Evolutionary conservation across 805 yeast genomes (phyloP), one percentile per base, ranked within the genome.

Genomic region (Candida pini): DNA sequence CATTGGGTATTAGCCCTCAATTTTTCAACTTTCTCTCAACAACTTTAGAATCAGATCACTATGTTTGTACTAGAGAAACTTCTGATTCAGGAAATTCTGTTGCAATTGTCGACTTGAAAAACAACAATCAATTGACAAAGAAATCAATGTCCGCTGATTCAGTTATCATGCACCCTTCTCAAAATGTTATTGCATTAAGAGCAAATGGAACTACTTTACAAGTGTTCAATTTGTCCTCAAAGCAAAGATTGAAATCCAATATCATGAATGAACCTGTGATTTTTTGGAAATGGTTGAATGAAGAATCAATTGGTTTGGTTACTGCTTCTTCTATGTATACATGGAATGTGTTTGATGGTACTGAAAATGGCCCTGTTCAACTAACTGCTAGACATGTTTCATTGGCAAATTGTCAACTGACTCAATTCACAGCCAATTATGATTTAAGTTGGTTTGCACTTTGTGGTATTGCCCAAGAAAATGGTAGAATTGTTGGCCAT

Each of bases 111-210:
- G 94, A 92, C 56, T 70, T 92, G 53, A 71, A 76, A 45, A 78
- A 84, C 56, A 78, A 78, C 66, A 85, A 85, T 62, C 73, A 76
- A 49, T 77, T 89, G 41, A 81, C 84, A 16, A 79, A 94, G 56
- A 90, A 92, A 63, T 83, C 85, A 60, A 92, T 92, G 96, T 74
- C 85, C 36, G 99, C 98, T 29, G 99, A 92, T 63, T 84, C 88
- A 43, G 97, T 97, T 33, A 92, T 92, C 56, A 80, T 92, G 92
- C 94, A 88, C 62, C 97, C 98, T 22, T 55, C 64, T n/a, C 78
- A 81, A 60, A 78, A 82, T 62, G 87, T 89, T 44, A 88, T 92
- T 50, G 87, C 96, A 12, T 76, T 92, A 46, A 77, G 97, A 56
- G 97, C 97, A 28, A 92, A 88, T 55, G 96, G 96, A 47, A 88